These are phyloP conservation scores for Neohortaea acidophila DNA, from an alignment of 495 filamentous ascomycete species.

Conservation along the genomic window DNA sequence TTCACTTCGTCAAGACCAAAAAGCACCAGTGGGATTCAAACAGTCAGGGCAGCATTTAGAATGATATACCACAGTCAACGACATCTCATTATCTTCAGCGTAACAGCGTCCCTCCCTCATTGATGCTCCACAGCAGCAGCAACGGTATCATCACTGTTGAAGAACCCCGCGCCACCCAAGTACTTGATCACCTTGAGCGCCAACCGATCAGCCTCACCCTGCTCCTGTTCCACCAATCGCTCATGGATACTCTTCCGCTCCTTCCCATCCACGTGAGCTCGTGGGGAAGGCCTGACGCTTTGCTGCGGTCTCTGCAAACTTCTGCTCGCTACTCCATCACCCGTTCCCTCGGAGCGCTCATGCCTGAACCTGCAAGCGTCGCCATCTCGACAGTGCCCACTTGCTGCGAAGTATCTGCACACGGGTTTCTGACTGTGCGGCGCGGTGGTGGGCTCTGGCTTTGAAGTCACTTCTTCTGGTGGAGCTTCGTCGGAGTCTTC, in stretches of 20 bases:
- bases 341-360: conserved; percentile 1
- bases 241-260: conserved; percentile 11
- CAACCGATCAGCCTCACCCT: conserved; percentile 19
- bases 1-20: too few species aligned
- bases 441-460: background rate
- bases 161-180: conserved; percentile 23
- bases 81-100: too few species aligned
- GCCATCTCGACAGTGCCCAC: conserved; percentile 15
- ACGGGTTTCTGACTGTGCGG: background rate
- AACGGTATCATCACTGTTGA: too few species aligned
- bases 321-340: background rate
- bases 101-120: too few species aligned
- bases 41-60: too few species aligned
- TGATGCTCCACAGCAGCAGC: too few species aligned
- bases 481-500: conserved; percentile 10
- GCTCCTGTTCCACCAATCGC: conserved; percentile 23
- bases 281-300: background rate
- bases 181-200: conserved; percentile 26
- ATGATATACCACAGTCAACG: too few species aligned
- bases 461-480: conserved; percentile 10
- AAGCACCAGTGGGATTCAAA: too few species aligned
- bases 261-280: background rate
- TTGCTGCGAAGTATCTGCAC: conserved; percentile 14
- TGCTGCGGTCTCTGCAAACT: background rate
- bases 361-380: conserved; percentile 13